Evolutionary conservation across 768 basidiomycete species (phyloP).

Genomic region (Dacryopinax spathularia): DNA sequence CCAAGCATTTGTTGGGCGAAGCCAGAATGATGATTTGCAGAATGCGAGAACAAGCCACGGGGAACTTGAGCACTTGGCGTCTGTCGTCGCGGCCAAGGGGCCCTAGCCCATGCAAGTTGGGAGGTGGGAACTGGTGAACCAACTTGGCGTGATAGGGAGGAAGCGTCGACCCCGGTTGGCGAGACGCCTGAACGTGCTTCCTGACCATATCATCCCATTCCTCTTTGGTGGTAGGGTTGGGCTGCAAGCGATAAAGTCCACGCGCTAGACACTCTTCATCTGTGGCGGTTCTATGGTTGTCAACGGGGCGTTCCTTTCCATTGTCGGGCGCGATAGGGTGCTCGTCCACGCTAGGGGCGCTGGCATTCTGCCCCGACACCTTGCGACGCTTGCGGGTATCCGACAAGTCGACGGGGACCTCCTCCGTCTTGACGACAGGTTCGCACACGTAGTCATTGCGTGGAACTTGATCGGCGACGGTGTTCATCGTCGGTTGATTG

Average conservation of each 20-base stretch:
- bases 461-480: too few relatives aligned
- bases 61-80: not conserved
- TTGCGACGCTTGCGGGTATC: too few relatives aligned
- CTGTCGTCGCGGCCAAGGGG: not conserved
- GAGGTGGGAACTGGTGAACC: not conserved
- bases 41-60: not conserved
- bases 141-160: not conserved
- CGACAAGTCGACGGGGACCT: too few relatives aligned
- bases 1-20: not conserved
- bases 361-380: too few relatives aligned
- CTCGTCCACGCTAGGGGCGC: too few relatives aligned
- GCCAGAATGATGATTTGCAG: not conserved
- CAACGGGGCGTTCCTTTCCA: not conserved
- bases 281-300: not conserved
- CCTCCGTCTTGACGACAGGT: too few relatives aligned
- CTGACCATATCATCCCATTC: not conserved
- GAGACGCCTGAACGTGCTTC: not conserved
- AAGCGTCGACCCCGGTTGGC: not conserved
- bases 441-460: not conserved
- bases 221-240: not conserved
- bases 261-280: not conserved
- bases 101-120: not conserved
- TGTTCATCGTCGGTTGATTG: not conserved
- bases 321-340: not conserved
- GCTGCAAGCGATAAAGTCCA: not conserved